phyloP scores from a whole-genome alignment of 2,329 filamentous ascomycete species.

The Pezicula radicicola region DNA sequence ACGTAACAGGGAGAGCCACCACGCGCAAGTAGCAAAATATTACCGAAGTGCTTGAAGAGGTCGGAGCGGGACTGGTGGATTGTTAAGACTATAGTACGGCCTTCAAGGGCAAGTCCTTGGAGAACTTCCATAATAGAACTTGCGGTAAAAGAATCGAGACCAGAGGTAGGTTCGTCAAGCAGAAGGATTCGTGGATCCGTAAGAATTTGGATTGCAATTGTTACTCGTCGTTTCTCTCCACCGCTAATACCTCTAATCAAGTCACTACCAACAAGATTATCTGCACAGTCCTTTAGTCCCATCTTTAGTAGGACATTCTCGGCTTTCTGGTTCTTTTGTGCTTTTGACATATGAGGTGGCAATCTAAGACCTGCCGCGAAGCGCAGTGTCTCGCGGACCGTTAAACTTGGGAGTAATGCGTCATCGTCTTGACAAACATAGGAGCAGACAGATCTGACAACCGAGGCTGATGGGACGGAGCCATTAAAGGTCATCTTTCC shows the following conservation, averaged over 20 bases:
- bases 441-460: constrained; percentile 69
- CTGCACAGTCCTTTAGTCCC: constrained; percentile 75
- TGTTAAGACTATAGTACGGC: constrained; percentile 71
- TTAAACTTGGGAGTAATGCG: constrained; percentile 69
- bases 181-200: constrained; percentile 72
- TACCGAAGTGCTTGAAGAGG: constrained; percentile 68
- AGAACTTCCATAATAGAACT: constrained; percentile 74
- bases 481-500: constrained; percentile 70
- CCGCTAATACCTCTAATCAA: constrained; percentile 76
- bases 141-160: constrained; percentile 75
- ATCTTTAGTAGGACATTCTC: constrained; percentile 72
- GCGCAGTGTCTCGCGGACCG: constrained; percentile 70
- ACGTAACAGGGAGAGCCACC: constrained; percentile 68
- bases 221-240: constrained; percentile 74
- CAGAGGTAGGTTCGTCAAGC: constrained; percentile 74
- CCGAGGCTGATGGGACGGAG: constrained; percentile 62
- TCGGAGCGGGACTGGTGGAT: constrained; percentile 77
- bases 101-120: constrained; percentile 66
- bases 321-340: constrained; percentile 65
- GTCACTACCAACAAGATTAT: constrained; percentile 70
- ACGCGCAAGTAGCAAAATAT: constrained; percentile 67
- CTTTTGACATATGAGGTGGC: constrained; percentile 65
- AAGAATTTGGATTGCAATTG: constrained; percentile 74
- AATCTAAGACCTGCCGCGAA: constrained; percentile 71
- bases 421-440: constrained; percentile 80